phyloP scores from a whole-genome alignment of 108 stramenopile genomes.

The Nitzschia palea region DNA sequence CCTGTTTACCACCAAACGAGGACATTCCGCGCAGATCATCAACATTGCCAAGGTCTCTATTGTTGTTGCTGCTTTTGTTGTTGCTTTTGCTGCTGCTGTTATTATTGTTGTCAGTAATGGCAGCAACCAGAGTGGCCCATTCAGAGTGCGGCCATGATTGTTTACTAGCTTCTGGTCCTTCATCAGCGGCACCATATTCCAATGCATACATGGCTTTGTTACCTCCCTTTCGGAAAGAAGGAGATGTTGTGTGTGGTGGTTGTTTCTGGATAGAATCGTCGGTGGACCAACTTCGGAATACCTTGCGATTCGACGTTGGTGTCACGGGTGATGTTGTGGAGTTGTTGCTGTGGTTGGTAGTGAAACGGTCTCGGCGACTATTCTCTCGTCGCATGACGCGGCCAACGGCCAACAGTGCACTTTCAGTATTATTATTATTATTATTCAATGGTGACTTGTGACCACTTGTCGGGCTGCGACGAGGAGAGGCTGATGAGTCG shows the following conservation, averaged over 20 bases:
- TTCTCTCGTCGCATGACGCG: neutral
- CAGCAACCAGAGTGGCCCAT: neutral
- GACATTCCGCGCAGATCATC: neutral
- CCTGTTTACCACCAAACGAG: neutral
- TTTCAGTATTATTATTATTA: too few relatives aligned
- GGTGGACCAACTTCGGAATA: neutral
- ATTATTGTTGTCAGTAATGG: neutral
- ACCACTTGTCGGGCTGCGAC: too few relatives aligned
- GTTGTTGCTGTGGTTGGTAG: too few relatives aligned
- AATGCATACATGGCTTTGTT: neutral
- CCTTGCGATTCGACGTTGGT: too few relatives aligned
- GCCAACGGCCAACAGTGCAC: neutral
- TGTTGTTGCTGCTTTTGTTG: too few relatives aligned
- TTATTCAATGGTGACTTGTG: too few relatives aligned
- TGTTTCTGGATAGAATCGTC: neutral
- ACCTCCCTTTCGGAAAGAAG: too few relatives aligned
- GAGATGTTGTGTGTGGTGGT: neutral
- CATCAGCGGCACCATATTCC: neutral
- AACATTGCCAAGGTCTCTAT: too few relatives aligned
- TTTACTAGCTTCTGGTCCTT: neutral
- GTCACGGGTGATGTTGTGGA: too few relatives aligned
- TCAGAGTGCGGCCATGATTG: constrained; percentile 8
- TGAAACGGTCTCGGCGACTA: neutral
- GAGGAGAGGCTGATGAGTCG: too few relatives aligned
- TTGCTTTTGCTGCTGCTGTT: too few relatives aligned